phyloP scores from a whole-genome alignment of 179 eudicot genomes.

The Camellia oleifera region DNA sequence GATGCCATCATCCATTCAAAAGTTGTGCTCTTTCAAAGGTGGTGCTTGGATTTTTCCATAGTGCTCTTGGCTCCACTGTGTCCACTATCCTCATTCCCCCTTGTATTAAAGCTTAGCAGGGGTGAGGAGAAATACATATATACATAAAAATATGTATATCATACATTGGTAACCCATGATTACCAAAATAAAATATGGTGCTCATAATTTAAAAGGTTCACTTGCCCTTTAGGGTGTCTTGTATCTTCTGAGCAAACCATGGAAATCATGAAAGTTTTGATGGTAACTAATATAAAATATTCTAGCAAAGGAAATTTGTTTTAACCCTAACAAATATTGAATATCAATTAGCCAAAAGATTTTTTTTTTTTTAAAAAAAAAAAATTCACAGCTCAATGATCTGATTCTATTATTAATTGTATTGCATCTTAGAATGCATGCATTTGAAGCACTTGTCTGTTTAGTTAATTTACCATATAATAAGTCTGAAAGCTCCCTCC shows the following conservation, averaged over 20 bases:
- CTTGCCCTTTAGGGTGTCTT: neutral
- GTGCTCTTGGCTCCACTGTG: neutral
- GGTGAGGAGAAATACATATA: neutral
- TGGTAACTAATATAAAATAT: neutral
- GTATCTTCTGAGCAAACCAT: neutral
- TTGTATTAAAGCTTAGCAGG: neutral
- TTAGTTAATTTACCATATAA: constrained; percentile 68
- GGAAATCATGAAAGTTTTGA: neutral
- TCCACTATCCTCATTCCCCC: neutral
- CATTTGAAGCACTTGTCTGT: neutral
- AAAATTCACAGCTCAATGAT: neutral
- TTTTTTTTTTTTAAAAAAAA: neutral
- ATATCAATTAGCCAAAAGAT: neutral
- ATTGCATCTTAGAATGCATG: neutral
- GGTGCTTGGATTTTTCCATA: neutral
- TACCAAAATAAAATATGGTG: neutral
- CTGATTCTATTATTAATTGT: neutral
- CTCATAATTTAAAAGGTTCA: neutral
- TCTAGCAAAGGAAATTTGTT: neutral
- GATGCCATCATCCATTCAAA: neutral
- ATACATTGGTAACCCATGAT: neutral
- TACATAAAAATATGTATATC: neutral
- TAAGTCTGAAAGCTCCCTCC: constrained; percentile 96
- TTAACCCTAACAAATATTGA: neutral
- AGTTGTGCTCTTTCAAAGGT: neutral